phyloP scores from a whole-genome alignment of 768 basidiomycete species.

The Pleurotus tuoliensis region DNA sequence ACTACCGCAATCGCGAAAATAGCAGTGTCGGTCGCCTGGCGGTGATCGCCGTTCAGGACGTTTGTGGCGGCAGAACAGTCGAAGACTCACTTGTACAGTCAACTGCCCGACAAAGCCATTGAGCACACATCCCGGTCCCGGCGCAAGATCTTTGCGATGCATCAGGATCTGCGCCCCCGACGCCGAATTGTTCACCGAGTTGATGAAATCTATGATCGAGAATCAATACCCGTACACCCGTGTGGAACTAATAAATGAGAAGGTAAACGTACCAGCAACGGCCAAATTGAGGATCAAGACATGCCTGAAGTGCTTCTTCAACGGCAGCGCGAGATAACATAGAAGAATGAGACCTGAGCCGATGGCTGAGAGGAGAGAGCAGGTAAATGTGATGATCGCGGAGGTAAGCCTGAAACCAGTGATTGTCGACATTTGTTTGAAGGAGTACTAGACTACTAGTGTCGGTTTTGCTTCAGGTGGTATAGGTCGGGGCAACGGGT shows the following conservation, averaged over 20 bases:
- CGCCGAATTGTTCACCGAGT: conserved; percentile 4
- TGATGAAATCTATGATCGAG: conserved; percentile 6
- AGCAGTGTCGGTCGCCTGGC: conserved; percentile 9
- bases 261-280: conserved; percentile 8
- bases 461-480: too few species aligned
- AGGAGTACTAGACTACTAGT: too few species aligned
- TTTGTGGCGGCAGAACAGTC: background rate
- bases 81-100: conserved; percentile 8
- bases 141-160: background rate
- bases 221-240: too few species aligned
- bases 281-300: conserved; percentile 13
- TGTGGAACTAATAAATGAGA: too few species aligned
- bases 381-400: conserved; percentile 4
- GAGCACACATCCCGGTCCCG: conserved; percentile 7
- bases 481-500: too few species aligned
- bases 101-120: conserved; percentile 11
- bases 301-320: conserved; percentile 13
- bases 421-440: background rate
- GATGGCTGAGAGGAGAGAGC: conserved; percentile 8
- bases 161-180: conserved; percentile 9
- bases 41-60: background rate
- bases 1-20: conserved; percentile 7
- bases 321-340: conserved; percentile 11
- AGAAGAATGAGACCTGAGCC: conserved; percentile 12
- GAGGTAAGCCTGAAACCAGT: background rate